Base-by-base conservation (phyloP, 305 asterid genomes). In the Fraxinus angustifolia region DNA sequence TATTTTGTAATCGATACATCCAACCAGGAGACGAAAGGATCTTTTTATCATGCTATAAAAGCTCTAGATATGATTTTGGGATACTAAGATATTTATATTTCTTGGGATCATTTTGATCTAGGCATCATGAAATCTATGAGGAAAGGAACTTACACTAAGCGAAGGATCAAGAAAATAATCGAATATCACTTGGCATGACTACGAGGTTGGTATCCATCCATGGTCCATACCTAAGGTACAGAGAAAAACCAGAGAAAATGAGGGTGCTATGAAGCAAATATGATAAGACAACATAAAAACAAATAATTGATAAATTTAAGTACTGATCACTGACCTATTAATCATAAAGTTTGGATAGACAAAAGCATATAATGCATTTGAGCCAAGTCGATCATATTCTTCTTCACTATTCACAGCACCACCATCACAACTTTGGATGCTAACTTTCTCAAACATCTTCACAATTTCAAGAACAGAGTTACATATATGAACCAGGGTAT, bases 131-230 rank as follows among this genome's bases (percentile, higher is more conserved):
- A 28, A 33, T 23, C 21, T 21, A 58, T 0, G 26, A 71, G 45
- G 75, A 33, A n/a, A 31, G 31, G 56, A 68, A 48, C 84, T 79
- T 88, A 95, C 98, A 88, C 50, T 90, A 30, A 92, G 88, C 75
- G 95, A 92, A 86, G 88, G 56, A 84, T 95, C 94, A 34, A 95
- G 92, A 86, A 91, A 95, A 86, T 95, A 95, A 84, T 95, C 98
- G 80, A 93, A 92, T 80, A 92, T 84, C 87, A 95, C 97, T 87
- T 85, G 90, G 87, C 98, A 95, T 86, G 31, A 93, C 82, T 34
- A 90, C 97, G 2, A 93, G 92, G 80, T 95, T 95, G 38, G 98
- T 93, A 86, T 93, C 98, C 97, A 95, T 92, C 98, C 98, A 95
- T 60, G 98, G 98, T 67, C 97, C 98, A 17, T 95, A 95, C 86